Conservation (phyloP, 2,329 filamentous ascomycete genomes). For the Fusarium camptoceras region DNA sequence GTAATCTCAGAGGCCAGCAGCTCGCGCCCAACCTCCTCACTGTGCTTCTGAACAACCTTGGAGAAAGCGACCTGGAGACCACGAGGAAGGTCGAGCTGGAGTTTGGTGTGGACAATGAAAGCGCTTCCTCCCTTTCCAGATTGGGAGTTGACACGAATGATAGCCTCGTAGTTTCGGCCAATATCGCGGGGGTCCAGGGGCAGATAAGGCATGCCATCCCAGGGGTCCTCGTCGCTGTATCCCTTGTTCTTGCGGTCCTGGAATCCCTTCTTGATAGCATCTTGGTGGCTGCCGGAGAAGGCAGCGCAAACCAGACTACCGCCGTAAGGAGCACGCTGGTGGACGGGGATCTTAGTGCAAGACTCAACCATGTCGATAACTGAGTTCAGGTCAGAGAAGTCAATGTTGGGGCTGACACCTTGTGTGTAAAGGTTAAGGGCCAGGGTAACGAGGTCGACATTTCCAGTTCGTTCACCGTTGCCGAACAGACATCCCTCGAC, state of each 20-base stretch:
- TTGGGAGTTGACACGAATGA: conserved; percentile 98
- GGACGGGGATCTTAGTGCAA: conserved; percentile 94
- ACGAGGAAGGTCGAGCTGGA: conserved; percentile 92
- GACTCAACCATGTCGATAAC: conserved; percentile 92
- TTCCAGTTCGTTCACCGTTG: conserved; percentile 95
- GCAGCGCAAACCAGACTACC: conserved; percentile 90
- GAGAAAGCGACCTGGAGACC: conserved; percentile 93
- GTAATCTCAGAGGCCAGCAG: conserved; percentile 86
- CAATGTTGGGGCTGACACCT: conserved; percentile 80
- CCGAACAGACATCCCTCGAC: conserved; percentile 93
- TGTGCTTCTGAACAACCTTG: conserved; percentile 83
- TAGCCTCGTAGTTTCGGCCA: conserved; percentile 95
- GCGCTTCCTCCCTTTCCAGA: conserved; percentile 94
- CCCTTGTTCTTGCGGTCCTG: conserved; percentile 73
- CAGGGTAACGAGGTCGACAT: conserved; percentile 93
- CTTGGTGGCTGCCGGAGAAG: conserved; percentile 92
- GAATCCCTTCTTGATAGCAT: conserved; percentile 95
- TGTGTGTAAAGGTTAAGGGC: conserved; percentile 96
- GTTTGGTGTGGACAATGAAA: conserved; percentile 90
- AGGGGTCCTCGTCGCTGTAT: conserved; percentile 72
- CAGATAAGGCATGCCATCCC: conserved; percentile 86
- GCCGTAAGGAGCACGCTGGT: conserved; percentile 89
- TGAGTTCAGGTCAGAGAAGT: conserved; percentile 88
- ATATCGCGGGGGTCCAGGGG: conserved; percentile 94
- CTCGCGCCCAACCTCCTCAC: conserved; percentile 85